Evolutionary conservation across 179 eudicot genomes (phyloP), one percentile per base, ranked within the genome.

Genomic region (Drosera spatulata): DNA sequence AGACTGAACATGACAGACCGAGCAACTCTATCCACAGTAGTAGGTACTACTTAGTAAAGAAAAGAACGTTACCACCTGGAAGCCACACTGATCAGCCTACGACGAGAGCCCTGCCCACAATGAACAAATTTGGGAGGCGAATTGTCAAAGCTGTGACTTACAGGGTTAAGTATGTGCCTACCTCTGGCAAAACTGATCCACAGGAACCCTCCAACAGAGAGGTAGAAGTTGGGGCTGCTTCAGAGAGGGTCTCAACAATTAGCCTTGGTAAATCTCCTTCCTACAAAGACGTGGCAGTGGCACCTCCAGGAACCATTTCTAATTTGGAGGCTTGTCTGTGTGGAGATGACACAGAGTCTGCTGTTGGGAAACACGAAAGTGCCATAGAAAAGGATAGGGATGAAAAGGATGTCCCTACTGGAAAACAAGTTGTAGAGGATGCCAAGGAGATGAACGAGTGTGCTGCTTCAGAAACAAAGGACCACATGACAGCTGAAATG

Each of bases 241-340:
- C 77, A 6, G 85, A 80, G 48, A 90, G 75, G 73, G 71, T 83
- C 70, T 83, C 97, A n/a, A 77, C 87, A 66, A 82, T 86, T 64
- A 82, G 86, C 71, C 77, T 94, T 49, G 97, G 96, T 11, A 94
- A 82, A 71, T 94, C 99, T 66, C 99, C 97, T 72, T 94, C 99
- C 7, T 94, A 94, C 66, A 94, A 90, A 79, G 99, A 94, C 71
- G 99, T 94, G 44, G 99, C 99, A 46, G 67, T 94, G 74, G 97
- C 99, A 50, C 99, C 94, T 9, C 99, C 99, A 51, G 99, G 99
- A 58, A 81, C 84, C 52, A 83, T 94, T 53, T 61, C 96, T 49
- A 75, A 81, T 77, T 56, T 86, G 63, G 97, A 84, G 63, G 79
- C 68, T 58, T 71, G 67, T 64, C 65, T 62, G 56, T 61, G 73